Evolutionary conservation across 306 rosid genomes (phyloP).

Genomic region (Glycine latifolia): DNA sequence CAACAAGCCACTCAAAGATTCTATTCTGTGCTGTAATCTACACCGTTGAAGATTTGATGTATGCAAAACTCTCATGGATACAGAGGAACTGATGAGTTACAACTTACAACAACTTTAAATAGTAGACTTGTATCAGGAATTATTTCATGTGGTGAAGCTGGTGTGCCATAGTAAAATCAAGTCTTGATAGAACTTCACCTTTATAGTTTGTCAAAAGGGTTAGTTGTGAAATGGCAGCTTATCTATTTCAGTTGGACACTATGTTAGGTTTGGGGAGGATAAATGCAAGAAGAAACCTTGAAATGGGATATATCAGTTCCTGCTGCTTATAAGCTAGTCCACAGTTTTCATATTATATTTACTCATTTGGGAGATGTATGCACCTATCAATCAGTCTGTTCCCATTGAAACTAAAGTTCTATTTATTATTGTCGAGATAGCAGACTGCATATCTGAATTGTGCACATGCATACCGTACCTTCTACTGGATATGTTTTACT

Average conservation of each 20-base stretch:
- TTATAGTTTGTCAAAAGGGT: constrained; percentile 48
- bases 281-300: constrained; percentile 38
- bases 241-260: constrained; percentile 42
- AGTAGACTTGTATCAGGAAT: constrained; percentile 46
- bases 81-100: constrained; percentile 35
- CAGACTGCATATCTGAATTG: constrained; percentile 24
- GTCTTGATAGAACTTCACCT: constrained; percentile 32
- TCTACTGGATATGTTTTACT: neutral
- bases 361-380: constrained; percentile 42
- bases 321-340: constrained; percentile 20
- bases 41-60: constrained; percentile 30
- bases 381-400: constrained; percentile 28
- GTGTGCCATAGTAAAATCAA: constrained; percentile 33
- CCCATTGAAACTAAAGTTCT: constrained; percentile 36
- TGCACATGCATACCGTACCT: constrained; percentile 14
- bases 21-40: constrained; percentile 29
- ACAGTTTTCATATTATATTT: constrained; percentile 42
- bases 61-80: constrained; percentile 38
- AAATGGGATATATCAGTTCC: constrained; percentile 22
- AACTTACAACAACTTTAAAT: constrained; percentile 35
- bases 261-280: constrained; percentile 31
- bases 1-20: neutral
- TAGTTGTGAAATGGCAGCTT: constrained; percentile 40
- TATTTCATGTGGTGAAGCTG: constrained; percentile 28
- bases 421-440: constrained; percentile 25